These are phyloP conservation scores for Penicillium atrosanguineum DNA, from an alignment of 495 filamentous ascomycete genomes.

Conservation along the genomic window DNA sequence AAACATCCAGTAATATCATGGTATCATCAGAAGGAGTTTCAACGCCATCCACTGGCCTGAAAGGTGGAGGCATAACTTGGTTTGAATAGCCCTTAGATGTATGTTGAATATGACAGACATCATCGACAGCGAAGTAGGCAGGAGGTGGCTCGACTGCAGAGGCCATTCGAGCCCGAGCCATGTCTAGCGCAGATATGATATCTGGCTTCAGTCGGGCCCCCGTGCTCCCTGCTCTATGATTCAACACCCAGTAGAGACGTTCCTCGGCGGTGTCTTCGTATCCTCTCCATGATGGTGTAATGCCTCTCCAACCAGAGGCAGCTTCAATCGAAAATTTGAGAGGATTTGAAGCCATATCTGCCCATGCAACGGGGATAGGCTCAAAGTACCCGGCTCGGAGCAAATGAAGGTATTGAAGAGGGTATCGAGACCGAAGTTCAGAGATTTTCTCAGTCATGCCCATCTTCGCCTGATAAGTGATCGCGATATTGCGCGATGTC, in stretches of 20 bases:
- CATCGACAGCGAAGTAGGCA: conserved; percentile 35
- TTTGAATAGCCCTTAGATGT: conserved; percentile 40
- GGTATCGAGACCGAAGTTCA: conserved; percentile 32
- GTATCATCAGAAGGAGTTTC: conserved; percentile 40
- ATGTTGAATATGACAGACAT: conserved; percentile 40
- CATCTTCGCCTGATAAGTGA: conserved; percentile 39
- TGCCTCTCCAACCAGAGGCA: conserved; percentile 44
- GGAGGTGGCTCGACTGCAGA: conserved; percentile 39
- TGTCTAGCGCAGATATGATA: conserved; percentile 39
- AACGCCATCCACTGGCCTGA: conserved; percentile 31
- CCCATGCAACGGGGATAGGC: conserved; percentile 47
- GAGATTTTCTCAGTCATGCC: conserved; percentile 40
- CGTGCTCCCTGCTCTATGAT: conserved; percentile 33
- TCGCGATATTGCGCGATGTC: conserved; percentile 34
- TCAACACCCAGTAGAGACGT: conserved; percentile 48
- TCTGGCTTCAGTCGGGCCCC: conserved; percentile 40
- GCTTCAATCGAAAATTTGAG: conserved; percentile 46
- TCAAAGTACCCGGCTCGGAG: conserved; percentile 50
- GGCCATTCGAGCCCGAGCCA: conserved; percentile 42
- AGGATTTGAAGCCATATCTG: conserved; percentile 37
- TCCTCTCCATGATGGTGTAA: conserved; percentile 47
- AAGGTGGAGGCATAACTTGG: conserved; percentile 42
- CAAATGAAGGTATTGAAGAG: conserved; percentile 46
- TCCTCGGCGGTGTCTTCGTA: conserved; percentile 49
- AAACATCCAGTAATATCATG: conserved; percentile 47